Conservation (phyloP, 2,329 filamentous ascomycete genomes). For the Apiospora saccharicola region DNA sequence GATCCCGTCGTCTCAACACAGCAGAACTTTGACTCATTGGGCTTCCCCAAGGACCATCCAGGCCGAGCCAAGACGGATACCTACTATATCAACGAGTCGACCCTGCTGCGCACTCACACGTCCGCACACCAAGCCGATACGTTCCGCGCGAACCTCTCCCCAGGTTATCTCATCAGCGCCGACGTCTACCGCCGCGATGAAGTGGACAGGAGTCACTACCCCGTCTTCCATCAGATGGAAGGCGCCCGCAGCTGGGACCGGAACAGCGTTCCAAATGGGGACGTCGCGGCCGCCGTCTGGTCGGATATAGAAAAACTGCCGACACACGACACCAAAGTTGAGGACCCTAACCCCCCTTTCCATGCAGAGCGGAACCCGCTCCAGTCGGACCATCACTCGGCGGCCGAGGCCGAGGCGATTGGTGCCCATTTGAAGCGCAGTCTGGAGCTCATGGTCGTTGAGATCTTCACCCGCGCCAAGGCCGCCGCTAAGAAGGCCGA, state of each 20-base stretch:
- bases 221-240: conserved; percentile 99
- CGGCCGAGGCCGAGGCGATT: conserved; percentile 82
- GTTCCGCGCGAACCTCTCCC: conserved; percentile 74
- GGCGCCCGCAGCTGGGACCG: conserved; percentile 90
- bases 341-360: conserved; percentile 82
- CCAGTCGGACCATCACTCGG: conserved; percentile 73
- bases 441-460: conserved; percentile 87
- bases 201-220: conserved; percentile 94
- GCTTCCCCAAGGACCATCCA: conserved; percentile 87
- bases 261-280: conserved; percentile 60
- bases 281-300: conserved; percentile 71
- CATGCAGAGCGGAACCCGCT: conserved; percentile 84
- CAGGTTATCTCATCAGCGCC: conserved; percentile 88
- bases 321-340: conserved; percentile 76
- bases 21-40: conserved; percentile 97
- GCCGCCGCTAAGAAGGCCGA: conserved; percentile 65
- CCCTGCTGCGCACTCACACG: conserved; percentile 90
- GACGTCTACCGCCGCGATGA: conserved; percentile 97
- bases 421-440: conserved; percentile 87
- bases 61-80: conserved; percentile 90
- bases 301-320: conserved; percentile 76
- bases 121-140: conserved; percentile 90
- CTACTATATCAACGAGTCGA: conserved; percentile 89
- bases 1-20: conserved; percentile 83
- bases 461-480: conserved; percentile 83